Evolutionary conservation across 2,329 filamentous ascomycete species (phyloP), one percentile per base, ranked within the genome.

Genomic region (Gliomastix tumulicola): DNA sequence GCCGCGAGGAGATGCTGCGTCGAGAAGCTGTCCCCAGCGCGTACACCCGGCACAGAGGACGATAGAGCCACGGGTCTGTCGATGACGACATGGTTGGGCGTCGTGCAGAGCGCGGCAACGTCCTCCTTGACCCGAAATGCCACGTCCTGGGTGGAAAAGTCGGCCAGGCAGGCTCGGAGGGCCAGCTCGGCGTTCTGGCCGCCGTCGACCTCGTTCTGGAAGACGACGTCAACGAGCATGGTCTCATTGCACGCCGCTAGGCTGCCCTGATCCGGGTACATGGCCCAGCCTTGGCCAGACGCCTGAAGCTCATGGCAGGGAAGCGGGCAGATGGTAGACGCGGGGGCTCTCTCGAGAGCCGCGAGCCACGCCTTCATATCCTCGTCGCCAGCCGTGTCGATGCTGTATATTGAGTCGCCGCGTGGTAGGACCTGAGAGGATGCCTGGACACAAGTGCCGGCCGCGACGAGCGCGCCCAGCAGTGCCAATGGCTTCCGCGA

Each of bases 71-170:
- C 22, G 11, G 40, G 21, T 17, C 17, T 30, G 12, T 42, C 21
- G 19, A 42, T 9, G 30, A 42, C 34, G 30, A 28, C 40, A 39
- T 42, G 40, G 21, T 42, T 42, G 10, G 40, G 40, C 18, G 40
- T 42, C 13, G 40, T 21, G 30, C 40, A 42, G 27, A 42, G 32
- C 22, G 40, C 37, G 22, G 40, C 40, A 20, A 23, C 25, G 21
- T 36, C 34, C 9, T 36, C 31, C n/a, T 41, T 27, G 6, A 11
- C 21, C 25, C 19, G 16, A 18, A 30, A 30, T 6, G 27, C 22
- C 13, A 18, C 16, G 18, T 31, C 12, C 7, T 39, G 4, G n/a
- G 28, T 7, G 21, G 25, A 15, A 15, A n/a, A 35, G n/a, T 39
- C 33, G 16, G 37, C 32, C 5, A n/a, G 19, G 19, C 37, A 39